Evolutionary conservation across 2,329 filamentous ascomycete species (phyloP).

Genomic region (Neoarthrinium moseri): DNA sequence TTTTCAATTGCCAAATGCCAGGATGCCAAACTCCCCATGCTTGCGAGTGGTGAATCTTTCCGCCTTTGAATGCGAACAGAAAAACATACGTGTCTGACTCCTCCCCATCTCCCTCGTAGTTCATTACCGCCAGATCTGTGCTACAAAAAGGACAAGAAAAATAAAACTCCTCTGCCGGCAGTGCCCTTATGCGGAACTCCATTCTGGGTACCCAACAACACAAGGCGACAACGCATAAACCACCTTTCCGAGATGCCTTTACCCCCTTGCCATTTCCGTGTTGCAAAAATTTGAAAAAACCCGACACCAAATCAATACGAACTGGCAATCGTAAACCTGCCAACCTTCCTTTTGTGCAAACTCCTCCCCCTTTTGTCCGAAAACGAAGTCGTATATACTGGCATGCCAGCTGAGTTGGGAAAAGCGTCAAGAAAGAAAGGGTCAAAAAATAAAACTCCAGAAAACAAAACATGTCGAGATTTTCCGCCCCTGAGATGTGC

Average conservation of each 20-base stretch:
- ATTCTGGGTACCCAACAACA: conserved; percentile 7
- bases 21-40: background rate
- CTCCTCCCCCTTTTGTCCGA: conserved; percentile 4
- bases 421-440: conserved; percentile 14
- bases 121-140: background rate
- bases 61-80: conserved; percentile 1
- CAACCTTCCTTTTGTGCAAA: background rate
- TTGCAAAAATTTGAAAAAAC: background rate
- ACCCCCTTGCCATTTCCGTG: conserved; percentile 5
- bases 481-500: conserved; percentile 7
- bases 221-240: conserved; percentile 1
- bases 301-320: background rate
- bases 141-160: background rate
- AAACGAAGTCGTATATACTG: conserved; percentile 5
- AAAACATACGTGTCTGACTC: background rate
- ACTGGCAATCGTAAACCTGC: background rate
- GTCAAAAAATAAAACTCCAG: conserved; percentile 18
- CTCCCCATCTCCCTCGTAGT: background rate
- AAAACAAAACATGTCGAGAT: conserved; percentile 15
- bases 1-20: background rate
- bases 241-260: background rate
- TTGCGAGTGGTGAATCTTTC: conserved; percentile 1
- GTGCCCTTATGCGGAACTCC: conserved; percentile 7
- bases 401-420: background rate
- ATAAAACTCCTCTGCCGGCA: conserved; percentile 7